Evolutionary conservation across 2,329 filamentous ascomycete species (phyloP).

Genomic region (Nannizziopsis barbatae): DNA sequence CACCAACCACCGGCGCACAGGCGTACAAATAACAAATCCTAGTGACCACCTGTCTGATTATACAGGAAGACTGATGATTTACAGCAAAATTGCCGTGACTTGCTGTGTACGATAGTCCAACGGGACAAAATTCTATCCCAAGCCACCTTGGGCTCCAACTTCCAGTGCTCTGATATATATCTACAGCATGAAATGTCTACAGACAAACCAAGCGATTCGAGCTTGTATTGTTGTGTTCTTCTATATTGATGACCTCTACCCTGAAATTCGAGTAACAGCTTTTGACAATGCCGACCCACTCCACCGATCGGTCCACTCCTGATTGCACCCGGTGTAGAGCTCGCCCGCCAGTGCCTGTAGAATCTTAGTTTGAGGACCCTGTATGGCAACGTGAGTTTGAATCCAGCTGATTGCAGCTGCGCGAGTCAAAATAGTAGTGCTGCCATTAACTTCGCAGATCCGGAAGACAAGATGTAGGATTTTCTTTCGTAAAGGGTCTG

Average conservation of each 20-base stretch:
- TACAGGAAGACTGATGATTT: too few species aligned
- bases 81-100: too few species aligned
- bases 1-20: not conserved
- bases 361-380: constrained; percentile 35
- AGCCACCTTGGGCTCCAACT: too few species aligned
- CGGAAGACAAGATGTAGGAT: constrained; percentile 54
- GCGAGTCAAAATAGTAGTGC: constrained; percentile 68
- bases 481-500: constrained; percentile 49
- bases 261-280: constrained; percentile 21
- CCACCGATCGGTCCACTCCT: constrained; percentile 55
- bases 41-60: too few species aligned
- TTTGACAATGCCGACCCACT: constrained; percentile 42
- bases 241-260: not conserved
- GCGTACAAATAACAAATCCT: too few species aligned
- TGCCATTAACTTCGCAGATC: constrained; percentile 57
- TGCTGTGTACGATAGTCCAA: too few species aligned
- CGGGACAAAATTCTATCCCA: too few species aligned
- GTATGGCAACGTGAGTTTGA: constrained; percentile 46
- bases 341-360: constrained; percentile 48
- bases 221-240: not conserved
- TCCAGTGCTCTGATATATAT: too few species aligned
- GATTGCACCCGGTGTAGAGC: constrained; percentile 56
- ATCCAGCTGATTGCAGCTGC: constrained; percentile 67
- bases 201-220: not conserved
- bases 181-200: too few species aligned